Evolutionary conservation across 805 yeast species (phyloP).

Genomic region (Pichia occidentalis): DNA sequence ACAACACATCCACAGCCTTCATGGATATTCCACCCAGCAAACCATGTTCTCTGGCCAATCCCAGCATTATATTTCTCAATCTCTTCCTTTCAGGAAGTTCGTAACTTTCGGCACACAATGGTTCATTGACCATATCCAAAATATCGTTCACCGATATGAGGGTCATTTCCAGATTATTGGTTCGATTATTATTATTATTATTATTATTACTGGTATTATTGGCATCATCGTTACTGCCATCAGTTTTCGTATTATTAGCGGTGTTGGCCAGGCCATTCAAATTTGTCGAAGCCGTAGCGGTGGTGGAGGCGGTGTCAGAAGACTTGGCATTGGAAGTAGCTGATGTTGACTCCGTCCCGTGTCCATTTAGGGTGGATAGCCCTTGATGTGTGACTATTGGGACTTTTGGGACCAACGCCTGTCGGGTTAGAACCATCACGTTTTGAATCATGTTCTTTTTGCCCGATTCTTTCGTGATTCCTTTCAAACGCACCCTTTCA

Average conservation of each 20-base stretch:
- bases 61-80: conserved; percentile 61
- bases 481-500: conserved; percentile 80
- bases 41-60: conserved; percentile 87
- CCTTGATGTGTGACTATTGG: conserved; percentile 56
- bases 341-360: too few species aligned
- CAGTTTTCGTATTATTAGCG: too few species aligned
- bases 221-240: neutral
- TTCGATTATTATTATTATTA: neutral
- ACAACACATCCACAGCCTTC: conserved; percentile 70
- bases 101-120: conserved; percentile 67
- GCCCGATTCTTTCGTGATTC: conserved; percentile 76
- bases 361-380: conserved; percentile 22
- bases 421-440: conserved; percentile 60
- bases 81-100: conserved; percentile 78
- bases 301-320: too few species aligned
- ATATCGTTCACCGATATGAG: conserved; percentile 92
- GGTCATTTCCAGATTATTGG: conserved; percentile 34
- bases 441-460: conserved; percentile 70
- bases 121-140: conserved; percentile 75
- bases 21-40: conserved; percentile 71
- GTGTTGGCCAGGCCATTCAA: too few species aligned
- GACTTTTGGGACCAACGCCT: conserved; percentile 72
- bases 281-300: too few species aligned
- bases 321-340: too few species aligned
- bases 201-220: neutral